phyloP scores from a whole-genome alignment of 2,329 filamentous ascomycete species.

The Pseudogymnoascus sp. region DNA sequence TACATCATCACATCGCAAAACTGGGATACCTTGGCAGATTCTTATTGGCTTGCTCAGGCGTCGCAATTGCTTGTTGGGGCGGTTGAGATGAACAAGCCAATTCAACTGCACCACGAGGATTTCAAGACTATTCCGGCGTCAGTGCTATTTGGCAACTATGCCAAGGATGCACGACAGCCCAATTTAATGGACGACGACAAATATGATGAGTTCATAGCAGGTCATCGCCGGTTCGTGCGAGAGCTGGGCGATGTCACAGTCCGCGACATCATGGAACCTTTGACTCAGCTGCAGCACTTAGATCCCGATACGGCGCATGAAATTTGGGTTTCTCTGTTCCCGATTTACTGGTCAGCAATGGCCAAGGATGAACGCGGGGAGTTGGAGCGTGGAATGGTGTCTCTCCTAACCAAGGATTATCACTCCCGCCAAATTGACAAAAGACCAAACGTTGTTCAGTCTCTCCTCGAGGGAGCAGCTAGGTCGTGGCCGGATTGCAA shows the following conservation, averaged over 20 bases:
- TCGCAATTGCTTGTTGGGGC: conserved; percentile 87
- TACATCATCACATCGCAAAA: conserved; percentile 90
- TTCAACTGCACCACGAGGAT: conserved; percentile 75
- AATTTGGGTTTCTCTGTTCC: conserved; percentile 86
- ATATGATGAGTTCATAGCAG: conserved; percentile 68
- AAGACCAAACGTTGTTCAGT: conserved; percentile 90
- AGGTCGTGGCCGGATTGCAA: conserved; percentile 81
- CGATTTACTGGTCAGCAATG: conserved; percentile 85
- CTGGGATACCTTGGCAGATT: conserved; percentile 91
- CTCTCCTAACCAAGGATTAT: conserved; percentile 86
- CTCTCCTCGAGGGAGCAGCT: conserved; percentile 78
- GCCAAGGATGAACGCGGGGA: conserved; percentile 82
- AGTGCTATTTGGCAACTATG: conserved; percentile 63
- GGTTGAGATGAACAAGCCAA: conserved; percentile 71
- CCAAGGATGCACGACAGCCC: conserved; percentile 55
- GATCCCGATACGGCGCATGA: conserved; percentile 75
- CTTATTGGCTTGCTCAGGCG: conserved; percentile 94
- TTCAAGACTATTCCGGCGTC: conserved; percentile 70
- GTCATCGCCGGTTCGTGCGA: conserved; percentile 72
- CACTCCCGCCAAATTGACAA: conserved; percentile 91
- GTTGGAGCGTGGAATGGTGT: conserved; percentile 83
- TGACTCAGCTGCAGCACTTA: conserved; percentile 85
- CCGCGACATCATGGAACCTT: conserved; percentile 79
- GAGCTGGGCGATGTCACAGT: conserved; percentile 81
- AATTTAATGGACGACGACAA: conserved; percentile 71